Evolutionary conservation across 768 basidiomycete genomes (phyloP), one percentile per base, ranked within the genome.

Genomic region (Lactarius hatsudake): DNA sequence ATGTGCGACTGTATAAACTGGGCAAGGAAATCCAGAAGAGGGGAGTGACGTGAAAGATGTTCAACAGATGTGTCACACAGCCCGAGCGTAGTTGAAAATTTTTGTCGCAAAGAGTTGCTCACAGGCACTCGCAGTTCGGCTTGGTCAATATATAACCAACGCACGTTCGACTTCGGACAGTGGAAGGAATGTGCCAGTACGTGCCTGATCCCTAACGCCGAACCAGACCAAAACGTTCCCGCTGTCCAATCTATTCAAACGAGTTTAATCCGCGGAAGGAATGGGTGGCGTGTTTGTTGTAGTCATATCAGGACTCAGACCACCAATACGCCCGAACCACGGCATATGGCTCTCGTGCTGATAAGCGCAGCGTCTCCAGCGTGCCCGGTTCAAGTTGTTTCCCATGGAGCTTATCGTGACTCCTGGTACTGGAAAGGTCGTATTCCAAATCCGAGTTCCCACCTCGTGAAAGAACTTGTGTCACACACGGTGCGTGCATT

Each of bases 121-220:
- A 28, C 26, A 28, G 26, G 26, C 26, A 28, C 36, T 10, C 2
- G 15, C 30, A 55, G 54, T 30, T 55, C 54, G 18, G 54, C 54
- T 30, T 26, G 13, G 1, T n/a, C 32, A 1, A 23, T 15, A 4
- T 30, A 30, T 30, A 9, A 43, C 54, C 40, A 26, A 32, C 42
- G 38, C 62, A 63, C 62, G 62, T 63, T 42, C 28, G 40, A 56
- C 28, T 2, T 42, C 8, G 58, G 40, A 26, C 38, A 3, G 42
- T 18, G 18, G 6, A 43, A 43, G 1, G 20, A 17, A 43, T 45
- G 2, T 18, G n/a, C 30, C 23, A 13, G 18, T 17, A 30, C 5
- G 57, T 20, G 18, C 43, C 48, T n/a, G 59, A 42, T 34, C 65
- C 55, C 48, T 59, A 40, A 56, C 57, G 45, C 18, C 38, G 38